A percentile compares a stretch with the other conserved stretches of the same genome.
These are phyloP conservation scores for Penicillium sp. DNA, from an alignment of 2,329 filamentous ascomycete species.

Conservation along the genomic window DNA sequence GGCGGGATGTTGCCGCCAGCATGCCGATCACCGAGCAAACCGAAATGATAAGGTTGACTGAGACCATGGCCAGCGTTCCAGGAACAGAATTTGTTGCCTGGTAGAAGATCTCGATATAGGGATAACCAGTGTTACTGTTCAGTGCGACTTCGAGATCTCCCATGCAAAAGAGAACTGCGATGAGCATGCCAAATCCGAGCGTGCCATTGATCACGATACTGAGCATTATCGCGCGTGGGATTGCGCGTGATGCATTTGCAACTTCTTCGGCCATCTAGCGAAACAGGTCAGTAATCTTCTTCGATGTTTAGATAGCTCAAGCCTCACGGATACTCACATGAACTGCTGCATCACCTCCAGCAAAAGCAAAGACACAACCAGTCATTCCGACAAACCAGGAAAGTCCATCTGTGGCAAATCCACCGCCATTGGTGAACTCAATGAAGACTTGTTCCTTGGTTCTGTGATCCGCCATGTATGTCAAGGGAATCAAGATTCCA, in stretches of 20 bases:
- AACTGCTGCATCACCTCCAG: slow-evolving; percentile 39
- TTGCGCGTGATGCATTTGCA: slow-evolving; percentile 34
- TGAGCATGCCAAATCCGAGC: slow-evolving; percentile 38
- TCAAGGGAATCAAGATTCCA: slow-evolving; percentile 51
- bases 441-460: slow-evolving; percentile 49
- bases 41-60: slow-evolving; percentile 29
- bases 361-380: slow-evolving; percentile 37
- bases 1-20: slow-evolving; percentile 35
- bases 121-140: slow-evolving; percentile 27
- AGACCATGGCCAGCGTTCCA: slow-evolving; percentile 26
- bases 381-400: slow-evolving; percentile 43
- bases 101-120: slow-evolving; percentile 36
- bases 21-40: slow-evolving; percentile 33
- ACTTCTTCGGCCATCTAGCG: slow-evolving; percentile 41
- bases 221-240: slow-evolving; percentile 39
- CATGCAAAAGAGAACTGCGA: slow-evolving; percentile 40
- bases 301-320: background rate
- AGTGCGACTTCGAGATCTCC: slow-evolving; percentile 31
- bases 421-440: slow-evolving; percentile 49
- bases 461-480: slow-evolving; percentile 44
- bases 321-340: slow-evolving; percentile 31
- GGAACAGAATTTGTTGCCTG: slow-evolving; percentile 27
- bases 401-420: slow-evolving; percentile 45
- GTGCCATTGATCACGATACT: slow-evolving; percentile 37
- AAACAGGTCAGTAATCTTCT: background rate